phyloP scores from a whole-genome alignment of 73 alveolate genomes.

The Chromera velia region DNA sequence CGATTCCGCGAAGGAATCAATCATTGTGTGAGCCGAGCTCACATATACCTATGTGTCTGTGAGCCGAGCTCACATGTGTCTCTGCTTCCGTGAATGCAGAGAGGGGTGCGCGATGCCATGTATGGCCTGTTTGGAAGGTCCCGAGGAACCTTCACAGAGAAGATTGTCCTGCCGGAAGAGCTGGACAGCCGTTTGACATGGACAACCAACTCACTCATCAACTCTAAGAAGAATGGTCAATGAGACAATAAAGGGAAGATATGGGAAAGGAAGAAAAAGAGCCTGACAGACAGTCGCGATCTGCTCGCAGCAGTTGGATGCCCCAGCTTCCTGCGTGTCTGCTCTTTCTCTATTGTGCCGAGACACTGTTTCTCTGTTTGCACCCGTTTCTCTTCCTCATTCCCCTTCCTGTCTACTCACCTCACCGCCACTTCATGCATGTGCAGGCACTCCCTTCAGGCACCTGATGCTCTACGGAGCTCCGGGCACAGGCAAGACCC shows the following conservation, averaged over 20 bases:
- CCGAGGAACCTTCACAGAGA: conserved; percentile 44
- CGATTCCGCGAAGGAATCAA: too few species aligned
- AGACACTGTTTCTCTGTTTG: neutral
- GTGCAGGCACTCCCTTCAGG: conserved; percentile 60
- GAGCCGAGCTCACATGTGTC: too few species aligned
- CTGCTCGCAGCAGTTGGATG: too few species aligned
- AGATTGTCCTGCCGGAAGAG: neutral
- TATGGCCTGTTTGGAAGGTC: too few species aligned
- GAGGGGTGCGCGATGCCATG: too few species aligned
- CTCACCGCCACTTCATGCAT: conserved; percentile 13
- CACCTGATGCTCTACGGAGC: conserved; percentile 82
- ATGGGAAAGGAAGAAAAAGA: neutral
- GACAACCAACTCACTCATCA: conserved; percentile 40
- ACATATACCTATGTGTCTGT: too few species aligned
- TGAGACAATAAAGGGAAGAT: neutral
- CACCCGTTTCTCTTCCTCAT: neutral
- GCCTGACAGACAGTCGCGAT: neutral
- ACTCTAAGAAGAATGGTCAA: conserved; percentile 33
- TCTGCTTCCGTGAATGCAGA: too few species aligned
- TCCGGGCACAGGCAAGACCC: conserved; percentile 89
- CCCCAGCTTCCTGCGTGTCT: neutral
- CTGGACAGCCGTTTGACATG: conserved; percentile 10
- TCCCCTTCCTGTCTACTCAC: conserved; percentile 11
- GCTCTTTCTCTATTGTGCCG: neutral
- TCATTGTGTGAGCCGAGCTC: too few species aligned